Base-by-base conservation (phyloP, 2,329 filamentous ascomycete species). In the Trichoderma koningii region DNA sequence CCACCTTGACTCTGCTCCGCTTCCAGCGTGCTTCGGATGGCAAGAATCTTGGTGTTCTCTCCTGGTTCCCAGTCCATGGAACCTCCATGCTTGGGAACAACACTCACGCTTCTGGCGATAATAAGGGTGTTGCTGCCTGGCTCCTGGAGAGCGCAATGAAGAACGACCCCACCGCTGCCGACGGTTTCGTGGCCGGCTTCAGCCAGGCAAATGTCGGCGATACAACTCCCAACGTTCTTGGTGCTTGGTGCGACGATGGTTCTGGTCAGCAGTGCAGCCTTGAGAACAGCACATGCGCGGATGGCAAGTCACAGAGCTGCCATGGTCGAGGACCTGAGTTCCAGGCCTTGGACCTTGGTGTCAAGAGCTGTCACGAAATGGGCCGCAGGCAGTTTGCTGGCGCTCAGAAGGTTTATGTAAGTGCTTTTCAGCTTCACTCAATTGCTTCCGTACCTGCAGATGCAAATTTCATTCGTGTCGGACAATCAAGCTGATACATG, bases 71-170 rank as follows among this genome's bases (percentile, higher is more conserved):
- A 3, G 91, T 93, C 0, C 94, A 98, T 75, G 93, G 93, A 53
- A 98, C 94, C 0, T 96, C 92, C 0, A 86, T 97, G 76, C 86
- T 93, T 26, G 90, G 91, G 63, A 97, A 97, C 78, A 97, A 97
- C 77, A 97, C 93, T 0, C 82, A 97, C 15, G 86, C 95, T 57
- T 89, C 93, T 3, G 94, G 92, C n/a, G 94, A 98, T 76, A 98
- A 98, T 80, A 98, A 98, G 78, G 94, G 94, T 14, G 92, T 97
- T 7, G 93, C 94, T 2, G 91, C 93, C 0, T 90, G 89, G 73
- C 80, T 97, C 14, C 89, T 97, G 61, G 94, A 98, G 74, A 85
- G 89, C 69, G 87, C 85, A 59, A 82, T 89, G 55, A 74, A 78
- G 2, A 77, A 76, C n/a, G 81, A 86, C 19, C 73, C 80, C 1